Evolutionary conservation across 345 rosid genomes (phyloP), one percentile per base, ranked within the genome.

Genomic region (Ceriops zippeliana): DNA sequence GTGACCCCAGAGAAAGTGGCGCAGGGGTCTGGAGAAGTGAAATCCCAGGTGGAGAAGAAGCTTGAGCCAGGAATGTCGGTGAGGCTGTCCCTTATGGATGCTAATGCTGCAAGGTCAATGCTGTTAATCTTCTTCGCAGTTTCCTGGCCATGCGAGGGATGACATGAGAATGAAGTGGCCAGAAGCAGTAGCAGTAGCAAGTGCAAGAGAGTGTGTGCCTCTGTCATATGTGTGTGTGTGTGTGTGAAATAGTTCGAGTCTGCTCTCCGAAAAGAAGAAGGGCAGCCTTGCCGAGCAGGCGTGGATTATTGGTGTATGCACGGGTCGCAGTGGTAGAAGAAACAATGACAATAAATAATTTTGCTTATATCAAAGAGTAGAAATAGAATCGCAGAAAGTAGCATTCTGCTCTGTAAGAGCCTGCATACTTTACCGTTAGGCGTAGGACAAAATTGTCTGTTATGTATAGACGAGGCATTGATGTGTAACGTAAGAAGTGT

Each of bases 21-120:
- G 76, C 92, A 86, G 73, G 96, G 91, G 71, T 81, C 84, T 19
- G 82, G 74, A 42, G 73, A 47, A 35, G 78, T 24, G 76, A 86
- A 81, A 81, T 90, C 83, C 92, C 92, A 87, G 26, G 88, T 70
- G 54, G 91, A 73, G 80, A 90, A 83, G 83, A 86, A 86, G 66
- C 67, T 22, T 17, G 83, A 62, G 32, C 88, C 86, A 7, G 88
- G 87, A 69, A 85, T 73, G 74, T 87, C 96, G 19, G 92, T 85
- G 72, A 89, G 88, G 68, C 79, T 83, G 81, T 66, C 62, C 69
- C 80, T 82, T 66, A 87, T 73, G 70, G 82, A 77, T n/a, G 70
- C 52, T 21, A 89, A 79, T 1, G 86, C 85, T 16, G 87, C 59
- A 10, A 85, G 70, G 66, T 87, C 89, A 49, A n/a, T 27, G 59